phyloP scores from a whole-genome alignment of 2,329 filamentous ascomycete species.

The Monosporascus sp. region DNA sequence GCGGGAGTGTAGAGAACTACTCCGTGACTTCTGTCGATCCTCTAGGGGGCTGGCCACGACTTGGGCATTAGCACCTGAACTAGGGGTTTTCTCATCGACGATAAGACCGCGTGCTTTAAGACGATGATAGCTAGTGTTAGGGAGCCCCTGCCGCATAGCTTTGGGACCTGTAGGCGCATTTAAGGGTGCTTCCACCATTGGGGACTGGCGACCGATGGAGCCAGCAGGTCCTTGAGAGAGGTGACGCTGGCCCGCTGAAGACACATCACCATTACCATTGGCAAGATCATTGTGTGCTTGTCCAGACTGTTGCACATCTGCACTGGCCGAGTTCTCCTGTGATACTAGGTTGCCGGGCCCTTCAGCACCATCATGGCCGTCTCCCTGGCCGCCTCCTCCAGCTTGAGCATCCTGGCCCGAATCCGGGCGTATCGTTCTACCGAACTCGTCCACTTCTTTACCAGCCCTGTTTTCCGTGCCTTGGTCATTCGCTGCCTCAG shows the following conservation, averaged over 20 bases:
- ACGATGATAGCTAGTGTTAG: constrained; percentile 72
- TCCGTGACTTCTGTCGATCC: constrained; percentile 36
- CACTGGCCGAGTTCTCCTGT: constrained; percentile 19
- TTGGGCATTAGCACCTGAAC: constrained; percentile 24
- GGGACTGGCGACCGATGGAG: constrained; percentile 16
- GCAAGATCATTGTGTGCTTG: constrained; percentile 21
- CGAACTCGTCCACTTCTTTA: constrained; percentile 34
- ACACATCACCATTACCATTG: constrained; percentile 25
- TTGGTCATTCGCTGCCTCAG: constrained; percentile 11
- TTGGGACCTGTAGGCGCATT: constrained; percentile 88
- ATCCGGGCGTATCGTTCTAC: constrained; percentile 27
- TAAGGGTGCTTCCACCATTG: constrained; percentile 43
- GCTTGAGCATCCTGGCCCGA: constrained; percentile 17
- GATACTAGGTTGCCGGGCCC: constrained; percentile 14
- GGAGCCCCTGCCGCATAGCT: constrained; percentile 85
- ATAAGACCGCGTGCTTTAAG: constrained; percentile 49
- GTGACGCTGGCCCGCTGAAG: constrained; percentile 25
- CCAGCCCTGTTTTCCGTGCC: constrained; percentile 16
- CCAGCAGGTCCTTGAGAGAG: constrained; percentile 18
- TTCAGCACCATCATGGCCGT: constrained; percentile 11
- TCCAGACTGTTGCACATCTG: constrained; percentile 17
- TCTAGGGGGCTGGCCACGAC: constrained; percentile 26
- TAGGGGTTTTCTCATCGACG: constrained; percentile 31
- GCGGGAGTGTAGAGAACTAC: constrained; percentile 39
- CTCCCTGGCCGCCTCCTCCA: constrained; percentile 11